Percentiles rank a stretch among this genome's conserved stretches.
These are phyloP conservation scores for Herpetomonas samuelpessoai DNA, from an alignment of 208 protist genomes.

Conservation along the genomic window DNA sequence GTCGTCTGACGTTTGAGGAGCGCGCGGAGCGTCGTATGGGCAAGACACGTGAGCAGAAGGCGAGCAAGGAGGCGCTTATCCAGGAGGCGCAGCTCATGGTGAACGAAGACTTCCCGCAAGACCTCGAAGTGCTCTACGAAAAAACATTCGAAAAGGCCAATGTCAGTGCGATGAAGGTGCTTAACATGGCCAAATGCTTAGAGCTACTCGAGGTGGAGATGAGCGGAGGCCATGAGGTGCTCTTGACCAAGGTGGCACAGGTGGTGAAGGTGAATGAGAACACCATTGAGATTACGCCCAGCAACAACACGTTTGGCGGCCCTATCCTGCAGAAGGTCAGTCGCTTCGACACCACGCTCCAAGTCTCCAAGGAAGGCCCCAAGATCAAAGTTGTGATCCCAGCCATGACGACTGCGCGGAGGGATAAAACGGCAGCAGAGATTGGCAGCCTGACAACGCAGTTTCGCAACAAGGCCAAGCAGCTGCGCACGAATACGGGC, in stretches of 20 bases:
- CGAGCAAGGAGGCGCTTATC: constrained; percentile 54
- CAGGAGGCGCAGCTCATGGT: constrained; percentile 71
- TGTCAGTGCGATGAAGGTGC: constrained; percentile 78
- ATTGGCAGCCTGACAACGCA: constrained; percentile 37
- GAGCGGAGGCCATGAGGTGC: constrained; percentile 49
- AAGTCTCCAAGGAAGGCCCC: constrained; percentile 65
- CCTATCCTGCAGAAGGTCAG: constrained; percentile 65
- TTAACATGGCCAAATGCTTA: constrained; percentile 88
- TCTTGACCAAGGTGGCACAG: constrained; percentile 72
- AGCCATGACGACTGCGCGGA: constrained; percentile 67
- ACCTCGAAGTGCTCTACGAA: constrained; percentile 60
- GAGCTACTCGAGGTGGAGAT: constrained; percentile 77
- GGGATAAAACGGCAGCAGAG: constrained; percentile 58
- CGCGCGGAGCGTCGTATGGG: constrained; percentile 72
- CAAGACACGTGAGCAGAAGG: constrained; percentile 60
- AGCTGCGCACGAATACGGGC: constrained; percentile 45
- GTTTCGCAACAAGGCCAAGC: constrained; percentile 62
- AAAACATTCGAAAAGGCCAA: constrained; percentile 70
- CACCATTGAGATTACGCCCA: constrained; percentile 69
- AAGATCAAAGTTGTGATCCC: constrained; percentile 69
- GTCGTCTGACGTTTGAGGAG: constrained; percentile 84
- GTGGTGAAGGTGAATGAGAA: constrained; percentile 61
- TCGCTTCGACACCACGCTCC: constrained; percentile 70
- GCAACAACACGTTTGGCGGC: constrained; percentile 43
- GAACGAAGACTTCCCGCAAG: constrained; percentile 69